These are phyloP conservation scores for Fomitopsis betulina DNA, from an alignment of 1,284 basidiomycete genomes.

Conservation along the genomic window DNA sequence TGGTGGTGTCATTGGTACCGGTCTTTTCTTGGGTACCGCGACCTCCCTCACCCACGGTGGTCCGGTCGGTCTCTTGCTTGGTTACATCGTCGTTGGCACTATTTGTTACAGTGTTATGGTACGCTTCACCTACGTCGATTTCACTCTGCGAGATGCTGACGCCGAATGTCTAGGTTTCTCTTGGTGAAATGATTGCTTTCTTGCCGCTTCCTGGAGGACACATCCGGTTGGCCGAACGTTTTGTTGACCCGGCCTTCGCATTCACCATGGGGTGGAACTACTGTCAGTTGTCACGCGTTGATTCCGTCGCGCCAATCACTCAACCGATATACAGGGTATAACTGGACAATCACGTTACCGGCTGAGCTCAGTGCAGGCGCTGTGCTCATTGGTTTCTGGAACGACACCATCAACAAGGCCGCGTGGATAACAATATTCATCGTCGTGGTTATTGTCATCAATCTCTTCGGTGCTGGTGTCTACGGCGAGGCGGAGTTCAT, in stretches of 20 bases:
- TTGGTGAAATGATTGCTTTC: conserved; percentile 64
- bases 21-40: conserved; percentile 65
- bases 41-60: conserved; percentile 51
- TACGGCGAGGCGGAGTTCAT: conserved; percentile 56
- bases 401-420: conserved; percentile 44
- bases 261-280: conserved; percentile 75
- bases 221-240: conserved; percentile 64
- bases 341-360: conserved; percentile 50
- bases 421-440: conserved; percentile 65
- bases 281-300: conserved; percentile 24
- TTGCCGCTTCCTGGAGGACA: conserved; percentile 70
- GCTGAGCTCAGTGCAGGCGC: conserved; percentile 66
- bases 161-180: conserved; percentile 30
- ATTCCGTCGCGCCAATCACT: neutral
- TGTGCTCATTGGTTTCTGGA: conserved; percentile 63
- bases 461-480: conserved; percentile 51
- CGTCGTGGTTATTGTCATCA: conserved; percentile 61
- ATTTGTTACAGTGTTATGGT: conserved; percentile 52
- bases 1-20: conserved; percentile 70
- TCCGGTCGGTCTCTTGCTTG: conserved; percentile 58
- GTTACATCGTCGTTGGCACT: conserved; percentile 56
- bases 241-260: conserved; percentile 65
- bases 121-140: neutral
- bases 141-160: neutral
- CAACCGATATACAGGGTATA: conserved; percentile 33